Evolutionary conservation across 805 yeast species (phyloP), one percentile per base, ranked within the genome.

Genomic region (Hanseniaspora guilliermondii): DNA sequence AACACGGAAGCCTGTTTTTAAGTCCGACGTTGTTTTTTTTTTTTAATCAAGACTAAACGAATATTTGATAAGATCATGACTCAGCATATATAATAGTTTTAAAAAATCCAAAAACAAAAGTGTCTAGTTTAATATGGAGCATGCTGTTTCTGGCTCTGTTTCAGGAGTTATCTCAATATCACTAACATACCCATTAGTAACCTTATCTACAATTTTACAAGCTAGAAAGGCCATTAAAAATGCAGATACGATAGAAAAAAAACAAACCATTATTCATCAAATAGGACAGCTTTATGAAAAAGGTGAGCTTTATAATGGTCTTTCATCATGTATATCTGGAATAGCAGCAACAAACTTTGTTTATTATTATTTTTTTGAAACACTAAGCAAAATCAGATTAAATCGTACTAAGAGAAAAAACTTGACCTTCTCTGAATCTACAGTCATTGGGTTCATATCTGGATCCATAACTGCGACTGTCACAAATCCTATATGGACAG

Each of bases 401-500:
- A 42, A 57, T 6, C 48, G 46, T 0, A 54, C 59, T 4, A 46
- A 25, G 11, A 58, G 57, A 25, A 45, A 44, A 46, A 80, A 79
- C 2, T 65, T 81, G 60, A 69, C 79, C 27, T 80, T 94, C 1
- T 53, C 73, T 4, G 88, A 87, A 68, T 77, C 87, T 53, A 82
- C 87, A 61, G 57, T 75, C 6, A 82, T 88, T 2, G 95, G 97
- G 27, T 83, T 93, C 0, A 73, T 86, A 62, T 95, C 96, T 2
- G 96, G 97, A 0, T 77, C 88, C 9, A 77, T 87, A 38, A 87
- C 96, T 3, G 85, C 88, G 49, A 71, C 85, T 21, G 75, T 82
- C 11, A 82, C 95, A 12, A 88, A 88, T 66, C 97, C 97, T 24
- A 80, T 87, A 60, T 88, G 97, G 97, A 95, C 88, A 44, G 93